Evolutionary conservation across 148 eudicot species (phyloP).

Genomic region (Vaccinium darrowii): DNA sequence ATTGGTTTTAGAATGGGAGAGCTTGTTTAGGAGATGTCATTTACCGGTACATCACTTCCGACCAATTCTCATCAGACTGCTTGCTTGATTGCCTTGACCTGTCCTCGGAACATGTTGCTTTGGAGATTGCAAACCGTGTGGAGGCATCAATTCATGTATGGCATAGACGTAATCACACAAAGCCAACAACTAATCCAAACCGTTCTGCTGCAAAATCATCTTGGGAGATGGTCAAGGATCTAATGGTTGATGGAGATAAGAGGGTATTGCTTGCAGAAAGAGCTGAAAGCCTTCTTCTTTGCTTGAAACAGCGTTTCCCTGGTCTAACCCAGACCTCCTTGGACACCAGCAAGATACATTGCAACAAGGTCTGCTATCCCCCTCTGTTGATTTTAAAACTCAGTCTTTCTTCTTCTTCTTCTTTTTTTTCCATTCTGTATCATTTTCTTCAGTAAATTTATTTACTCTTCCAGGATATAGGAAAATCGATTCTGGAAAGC

Average conservation of each 20-base stretch:
- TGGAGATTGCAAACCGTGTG: slow-evolving; percentile 79
- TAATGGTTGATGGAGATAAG: slow-evolving; percentile 73
- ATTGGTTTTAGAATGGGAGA: slow-evolving; percentile 59
- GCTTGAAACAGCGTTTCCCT: slow-evolving; percentile 77
- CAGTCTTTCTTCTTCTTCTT: background rate
- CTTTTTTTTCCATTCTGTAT: background rate
- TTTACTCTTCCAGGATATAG: slow-evolving; percentile 62
- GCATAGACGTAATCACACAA: slow-evolving; percentile 50
- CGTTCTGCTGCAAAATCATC: slow-evolving; percentile 61
- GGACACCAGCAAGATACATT: slow-evolving; percentile 77
- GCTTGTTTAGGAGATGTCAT: slow-evolving; percentile 77
- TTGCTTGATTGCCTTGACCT: slow-evolving; percentile 84
- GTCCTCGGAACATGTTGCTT: slow-evolving; percentile 61
- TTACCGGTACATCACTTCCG: slow-evolving; percentile 74
- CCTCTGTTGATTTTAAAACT: background rate
- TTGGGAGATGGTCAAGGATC: slow-evolving; percentile 76
- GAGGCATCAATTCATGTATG: slow-evolving; percentile 80
- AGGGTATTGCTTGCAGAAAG: slow-evolving; percentile 68
- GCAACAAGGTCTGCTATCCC: slow-evolving; percentile 54
- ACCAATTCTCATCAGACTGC: slow-evolving; percentile 68
- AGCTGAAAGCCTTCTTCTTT: slow-evolving; percentile 71
- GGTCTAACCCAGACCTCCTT: slow-evolving; percentile 74
- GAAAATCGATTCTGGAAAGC: slow-evolving; percentile 89
- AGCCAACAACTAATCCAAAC: slow-evolving; percentile 41
- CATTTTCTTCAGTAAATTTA: background rate